phyloP scores from a whole-genome alignment of 2,329 filamentous ascomycete genomes.

The Fusarium sp. region DNA sequence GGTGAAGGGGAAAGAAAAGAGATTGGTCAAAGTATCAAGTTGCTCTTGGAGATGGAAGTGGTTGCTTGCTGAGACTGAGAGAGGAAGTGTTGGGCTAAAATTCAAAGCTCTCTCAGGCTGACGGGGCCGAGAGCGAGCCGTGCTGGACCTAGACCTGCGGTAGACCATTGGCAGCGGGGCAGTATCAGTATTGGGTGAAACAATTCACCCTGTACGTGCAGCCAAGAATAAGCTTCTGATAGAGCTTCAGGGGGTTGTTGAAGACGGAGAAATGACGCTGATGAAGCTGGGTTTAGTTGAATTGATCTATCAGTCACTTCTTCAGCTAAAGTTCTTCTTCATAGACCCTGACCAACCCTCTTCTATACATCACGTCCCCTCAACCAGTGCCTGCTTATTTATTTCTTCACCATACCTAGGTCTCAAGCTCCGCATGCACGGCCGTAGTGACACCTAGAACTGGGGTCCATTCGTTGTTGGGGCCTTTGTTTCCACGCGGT shows the following conservation, averaged over 20 bases:
- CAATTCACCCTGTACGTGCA: conserved; percentile 29
- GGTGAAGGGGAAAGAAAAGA: conserved; percentile 16
- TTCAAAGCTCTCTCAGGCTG: conserved; percentile 39
- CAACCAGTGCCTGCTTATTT: conserved; percentile 4
- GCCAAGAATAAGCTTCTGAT: conserved; percentile 2
- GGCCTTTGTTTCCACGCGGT: conserved; percentile 21
- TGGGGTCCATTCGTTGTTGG: conserved; percentile 14
- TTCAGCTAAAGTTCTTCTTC: not conserved
- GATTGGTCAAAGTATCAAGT: conserved; percentile 30
- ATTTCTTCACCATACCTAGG: conserved; percentile 16
- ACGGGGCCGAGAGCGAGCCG: conserved; percentile 30
- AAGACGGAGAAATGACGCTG: not conserved
- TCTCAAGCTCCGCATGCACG: conserved; percentile 27
- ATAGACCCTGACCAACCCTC: not conserved
- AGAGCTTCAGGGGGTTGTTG: not conserved
- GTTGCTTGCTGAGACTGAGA: conserved; percentile 16
- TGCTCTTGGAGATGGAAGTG: conserved; percentile 24
- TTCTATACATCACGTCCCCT: not conserved
- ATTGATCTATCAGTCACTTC: not conserved
- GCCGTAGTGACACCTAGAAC: conserved; percentile 17
- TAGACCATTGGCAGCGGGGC: conserved; percentile 25
- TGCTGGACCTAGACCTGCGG: conserved; percentile 15
- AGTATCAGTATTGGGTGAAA: conserved; percentile 21
- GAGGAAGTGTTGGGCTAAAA: conserved; percentile 41
- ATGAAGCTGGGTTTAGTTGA: not conserved